A percentile compares a stretch with the other conserved stretches of the same genome.
Conservation (phyloP, 129 eudicot species). For the Apium graveolens region DNA sequence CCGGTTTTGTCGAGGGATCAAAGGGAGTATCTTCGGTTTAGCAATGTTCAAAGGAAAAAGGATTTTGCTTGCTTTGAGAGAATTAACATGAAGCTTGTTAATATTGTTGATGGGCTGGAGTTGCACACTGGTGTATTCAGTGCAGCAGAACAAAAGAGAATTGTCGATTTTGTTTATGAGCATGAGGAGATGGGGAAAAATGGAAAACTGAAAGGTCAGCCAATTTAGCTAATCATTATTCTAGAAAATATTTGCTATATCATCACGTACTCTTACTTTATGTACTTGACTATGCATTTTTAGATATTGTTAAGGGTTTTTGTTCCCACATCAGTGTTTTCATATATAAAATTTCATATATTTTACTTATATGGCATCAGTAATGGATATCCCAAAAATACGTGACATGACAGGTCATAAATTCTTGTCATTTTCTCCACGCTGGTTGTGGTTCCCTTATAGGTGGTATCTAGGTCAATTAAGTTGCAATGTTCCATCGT, state of each 20-base stretch:
- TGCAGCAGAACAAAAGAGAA: constrained; percentile 68
- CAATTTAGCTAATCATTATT: not conserved
- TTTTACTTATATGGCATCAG: not conserved
- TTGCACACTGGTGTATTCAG: constrained; percentile 81
- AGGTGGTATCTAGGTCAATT: not conserved
- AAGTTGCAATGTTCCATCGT: not conserved
- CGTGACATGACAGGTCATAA: not conserved
- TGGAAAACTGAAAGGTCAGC: constrained; percentile 66
- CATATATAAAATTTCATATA: not conserved
- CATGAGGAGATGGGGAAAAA: constrained; percentile 65
- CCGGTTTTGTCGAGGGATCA: constrained; percentile 63
- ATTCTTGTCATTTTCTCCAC: not conserved
- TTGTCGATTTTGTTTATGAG: constrained; percentile 57
- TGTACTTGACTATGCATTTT: not conserved
- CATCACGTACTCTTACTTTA: not conserved
- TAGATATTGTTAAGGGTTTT: not conserved
- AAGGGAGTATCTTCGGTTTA: constrained; percentile 66
- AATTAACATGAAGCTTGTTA: constrained; percentile 52
- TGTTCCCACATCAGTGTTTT: not conserved
- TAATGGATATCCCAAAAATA: not conserved
- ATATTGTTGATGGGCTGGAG: constrained; percentile 90
- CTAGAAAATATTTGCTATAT: not conserved
- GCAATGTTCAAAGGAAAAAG: constrained; percentile 56
- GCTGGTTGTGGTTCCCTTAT: not conserved
- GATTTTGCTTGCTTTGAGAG: constrained; percentile 73